Evolutionary conservation across 1,284 basidiomycete species (phyloP), one percentile per base, ranked within the genome.

Genomic region (Takashimella tepidaria): DNA sequence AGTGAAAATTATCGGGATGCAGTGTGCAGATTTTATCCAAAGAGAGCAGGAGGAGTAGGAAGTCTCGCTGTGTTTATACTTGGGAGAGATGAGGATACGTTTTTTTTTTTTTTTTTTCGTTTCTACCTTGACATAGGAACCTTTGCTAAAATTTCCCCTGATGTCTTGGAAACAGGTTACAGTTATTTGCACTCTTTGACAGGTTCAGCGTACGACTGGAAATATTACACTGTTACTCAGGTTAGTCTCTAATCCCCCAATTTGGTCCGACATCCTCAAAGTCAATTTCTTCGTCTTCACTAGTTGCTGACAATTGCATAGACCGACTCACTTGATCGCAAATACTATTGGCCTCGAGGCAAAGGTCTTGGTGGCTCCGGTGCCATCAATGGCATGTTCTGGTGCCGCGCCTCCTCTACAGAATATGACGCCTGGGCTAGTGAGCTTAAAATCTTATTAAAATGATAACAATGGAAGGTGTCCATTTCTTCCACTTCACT

Each of bases 361-460:
- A 82, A 87, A 77, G 78, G 85, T 23, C 80, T 88, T 21, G 87
- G 87, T 49, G 87, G 87, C 19, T 85, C 71, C 13, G 68, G 81
- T 40, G 84, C 85, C 5, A 79, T 86, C 55, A 88, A 88, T 73
- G 87, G 84, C 52, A 78, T 87, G 74, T 88, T 86, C 74, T 78
- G 82, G 73, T 63, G 74, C 40, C 56, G 73, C 51, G 75, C 67
- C 1, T 65, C 66, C 45, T 55, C 56, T 26, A 57, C 60, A 20
- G 77, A 79, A 54, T 77, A 78, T 51, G 74, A 79, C 54, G 74
- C 74, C 46, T 79, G 76, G 77, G 72, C 51, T 45, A 58, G 70
- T 72, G 54, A 62, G 67, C 63, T 5, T n/a, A 5, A n/a, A n/a
- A n/a, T n/a, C n/a, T n/a, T n/a, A n/a, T 11, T n/a, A 4, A 41